Conservation (phyloP, 2,329 filamentous ascomycete genomes). For the Onygenales sp. region DNA sequence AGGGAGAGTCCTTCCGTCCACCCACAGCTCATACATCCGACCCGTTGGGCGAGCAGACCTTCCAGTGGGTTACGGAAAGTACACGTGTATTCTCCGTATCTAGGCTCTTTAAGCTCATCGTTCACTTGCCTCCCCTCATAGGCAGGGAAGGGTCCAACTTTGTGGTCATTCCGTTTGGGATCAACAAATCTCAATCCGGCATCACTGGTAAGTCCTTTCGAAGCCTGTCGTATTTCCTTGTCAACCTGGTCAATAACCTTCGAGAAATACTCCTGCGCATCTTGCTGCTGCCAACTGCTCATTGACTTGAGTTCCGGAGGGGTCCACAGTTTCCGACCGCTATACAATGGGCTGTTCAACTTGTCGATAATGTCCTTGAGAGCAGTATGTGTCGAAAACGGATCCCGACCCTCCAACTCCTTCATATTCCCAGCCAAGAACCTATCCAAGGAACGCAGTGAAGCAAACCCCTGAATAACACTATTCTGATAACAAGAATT, state of each 20-base stretch:
- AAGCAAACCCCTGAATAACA: slow-evolving; percentile 74
- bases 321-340: slow-evolving; percentile 72
- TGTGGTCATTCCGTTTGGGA: slow-evolving; percentile 16
- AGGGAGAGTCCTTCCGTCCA: slow-evolving; percentile 81
- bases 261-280: slow-evolving; percentile 94
- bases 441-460: slow-evolving; percentile 57
- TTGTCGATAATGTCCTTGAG: slow-evolving; percentile 59
- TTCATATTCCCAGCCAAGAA: slow-evolving; percentile 49
- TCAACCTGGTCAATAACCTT: slow-evolving; percentile 81
- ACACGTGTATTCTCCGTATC: slow-evolving; percentile 7
- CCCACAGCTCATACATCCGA: slow-evolving; percentile 77
- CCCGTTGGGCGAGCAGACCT: slow-evolving; percentile 76
- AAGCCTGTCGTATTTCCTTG: slow-evolving; percentile 56
- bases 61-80: slow-evolving; percentile 67
- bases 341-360: slow-evolving; percentile 60
- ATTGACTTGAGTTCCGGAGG: slow-evolving; percentile 75
- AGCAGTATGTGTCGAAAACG: slow-evolving; percentile 41
- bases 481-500: slow-evolving; percentile 99
- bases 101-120: slow-evolving; percentile 6
- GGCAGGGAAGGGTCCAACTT: neutral
- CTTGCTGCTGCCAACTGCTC: slow-evolving; percentile 92
- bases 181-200: slow-evolving; percentile 31
- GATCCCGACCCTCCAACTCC: slow-evolving; percentile 25
- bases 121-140: slow-evolving; percentile 7
- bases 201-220: slow-evolving; percentile 34